Conservation (phyloP, 108 stramenopile genomes). For the Skeletonema menzelii region DNA sequence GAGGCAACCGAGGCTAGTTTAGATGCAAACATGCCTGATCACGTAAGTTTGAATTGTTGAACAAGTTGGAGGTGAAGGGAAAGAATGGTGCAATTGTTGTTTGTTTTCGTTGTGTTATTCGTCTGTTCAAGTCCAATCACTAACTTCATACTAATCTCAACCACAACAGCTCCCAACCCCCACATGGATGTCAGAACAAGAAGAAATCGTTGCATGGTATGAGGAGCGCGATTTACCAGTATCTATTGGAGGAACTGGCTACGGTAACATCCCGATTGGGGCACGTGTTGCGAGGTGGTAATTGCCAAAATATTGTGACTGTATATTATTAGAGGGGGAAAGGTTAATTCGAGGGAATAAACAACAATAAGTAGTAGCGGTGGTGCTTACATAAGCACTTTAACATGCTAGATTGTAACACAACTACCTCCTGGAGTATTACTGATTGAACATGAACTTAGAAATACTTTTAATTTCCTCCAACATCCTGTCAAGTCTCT, state of each 20-base stretch:
- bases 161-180: slow-evolving; percentile 67
- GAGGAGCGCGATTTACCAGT: slow-evolving; percentile 82
- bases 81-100: neutral
- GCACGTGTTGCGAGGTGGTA: slow-evolving; percentile 80
- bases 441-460: too few species aligned
- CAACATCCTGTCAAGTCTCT: too few species aligned
- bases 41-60: slow-evolving; percentile 45
- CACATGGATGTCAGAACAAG: slow-evolving; percentile 59
- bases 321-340: neutral
- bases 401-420: neutral
- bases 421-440: too few species aligned
- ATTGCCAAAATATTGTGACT: slow-evolving; percentile 5
- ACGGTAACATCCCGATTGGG: slow-evolving; percentile 50
- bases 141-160: neutral
- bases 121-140: neutral
- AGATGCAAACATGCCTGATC: slow-evolving; percentile 85
- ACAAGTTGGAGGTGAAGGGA: neutral
- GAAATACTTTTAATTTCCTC: too few species aligned
- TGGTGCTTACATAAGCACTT: neutral
- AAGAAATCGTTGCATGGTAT: slow-evolving; percentile 74
- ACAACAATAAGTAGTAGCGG: too few species aligned
- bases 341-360: neutral
- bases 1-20: slow-evolving; percentile 60
- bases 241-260: slow-evolving; percentile 69
- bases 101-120: neutral